Evolutionary conservation across 2,329 filamentous ascomycete species (phyloP).

Genomic region (Fusarium pseudonygamai): DNA sequence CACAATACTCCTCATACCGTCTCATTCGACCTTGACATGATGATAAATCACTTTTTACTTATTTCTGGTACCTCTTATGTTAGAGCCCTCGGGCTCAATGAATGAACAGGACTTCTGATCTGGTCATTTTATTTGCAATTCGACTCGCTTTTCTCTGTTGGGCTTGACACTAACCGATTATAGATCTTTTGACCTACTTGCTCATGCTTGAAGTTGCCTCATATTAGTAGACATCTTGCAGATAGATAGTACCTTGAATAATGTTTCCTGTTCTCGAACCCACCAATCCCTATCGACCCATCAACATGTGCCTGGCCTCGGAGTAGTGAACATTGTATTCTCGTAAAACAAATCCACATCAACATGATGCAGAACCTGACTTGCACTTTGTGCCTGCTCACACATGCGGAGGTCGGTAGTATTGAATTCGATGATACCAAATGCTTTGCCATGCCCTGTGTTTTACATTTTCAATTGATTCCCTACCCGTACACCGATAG

Average conservation of each 20-base stretch:
- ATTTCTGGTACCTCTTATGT: conserved; percentile 99
- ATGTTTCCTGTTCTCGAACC: background rate
- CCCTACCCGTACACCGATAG: conserved; percentile 35
- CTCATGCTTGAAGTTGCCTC: background rate
- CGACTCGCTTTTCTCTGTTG: conserved; percentile 5
- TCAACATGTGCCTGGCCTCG: background rate
- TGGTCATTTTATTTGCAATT: conserved; percentile 21
- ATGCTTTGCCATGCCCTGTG: conserved; percentile 37
- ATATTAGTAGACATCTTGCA: background rate
- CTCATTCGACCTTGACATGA: conserved; percentile 61
- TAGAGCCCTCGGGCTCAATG: conserved; percentile 76
- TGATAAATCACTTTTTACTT: conserved; percentile 72
- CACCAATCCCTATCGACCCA: background rate
- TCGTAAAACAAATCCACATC: background rate
- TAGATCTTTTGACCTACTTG: background rate
- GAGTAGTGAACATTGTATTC: background rate
- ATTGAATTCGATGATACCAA: conserved; percentile 20
- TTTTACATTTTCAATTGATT: conserved; percentile 45
- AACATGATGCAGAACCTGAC: background rate
- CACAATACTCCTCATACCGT: background rate
- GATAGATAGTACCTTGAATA: background rate
- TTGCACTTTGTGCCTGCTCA: background rate
- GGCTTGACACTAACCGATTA: conserved; percentile 31
- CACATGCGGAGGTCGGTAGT: background rate
- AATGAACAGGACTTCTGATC: conserved; percentile 89